A percentile compares a stretch with the other conserved stretches of the same genome.
Evolutionary conservation across 306 rosid genomes (phyloP).

Genomic region (Prunus davidiana): DNA sequence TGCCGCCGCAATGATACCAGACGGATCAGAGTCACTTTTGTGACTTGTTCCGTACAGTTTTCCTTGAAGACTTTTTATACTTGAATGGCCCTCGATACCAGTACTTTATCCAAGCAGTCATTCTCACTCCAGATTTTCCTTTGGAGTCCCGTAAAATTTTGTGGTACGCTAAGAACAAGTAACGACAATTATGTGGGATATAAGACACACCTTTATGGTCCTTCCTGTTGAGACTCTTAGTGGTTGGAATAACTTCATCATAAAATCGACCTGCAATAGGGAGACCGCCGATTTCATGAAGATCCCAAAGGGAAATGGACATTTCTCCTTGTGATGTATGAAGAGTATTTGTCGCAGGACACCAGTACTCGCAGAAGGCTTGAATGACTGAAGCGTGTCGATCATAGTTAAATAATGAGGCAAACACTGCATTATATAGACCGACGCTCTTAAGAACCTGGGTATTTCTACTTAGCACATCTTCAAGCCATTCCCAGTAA

Average conservation of each 20-base stretch:
- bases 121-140: neutral
- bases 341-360: too few species aligned
- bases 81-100: too few species aligned
- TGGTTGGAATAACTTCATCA: neutral
- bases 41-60: neutral
- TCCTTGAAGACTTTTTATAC: neutral
- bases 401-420: too few species aligned
- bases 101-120: neutral
- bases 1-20: neutral
- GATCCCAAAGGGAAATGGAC: neutral
- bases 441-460: too few species aligned
- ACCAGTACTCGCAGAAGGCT: too few species aligned
- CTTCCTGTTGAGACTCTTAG: neutral
- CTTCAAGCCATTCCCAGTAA: too few species aligned
- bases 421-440: too few species aligned
- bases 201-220: neutral
- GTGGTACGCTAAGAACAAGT: neutral
- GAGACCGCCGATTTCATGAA: neutral
- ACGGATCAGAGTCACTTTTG: neutral
- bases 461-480: too few species aligned
- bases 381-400: too few species aligned
- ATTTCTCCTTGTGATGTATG: neutral
- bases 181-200: neutral
- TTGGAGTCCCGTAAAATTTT: neutral
- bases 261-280: neutral